Evolutionary conservation across 192 early-diverging fungal species (phyloP), one percentile per base, ranked within the genome.

Genomic region (Backusella tuberculispora): DNA sequence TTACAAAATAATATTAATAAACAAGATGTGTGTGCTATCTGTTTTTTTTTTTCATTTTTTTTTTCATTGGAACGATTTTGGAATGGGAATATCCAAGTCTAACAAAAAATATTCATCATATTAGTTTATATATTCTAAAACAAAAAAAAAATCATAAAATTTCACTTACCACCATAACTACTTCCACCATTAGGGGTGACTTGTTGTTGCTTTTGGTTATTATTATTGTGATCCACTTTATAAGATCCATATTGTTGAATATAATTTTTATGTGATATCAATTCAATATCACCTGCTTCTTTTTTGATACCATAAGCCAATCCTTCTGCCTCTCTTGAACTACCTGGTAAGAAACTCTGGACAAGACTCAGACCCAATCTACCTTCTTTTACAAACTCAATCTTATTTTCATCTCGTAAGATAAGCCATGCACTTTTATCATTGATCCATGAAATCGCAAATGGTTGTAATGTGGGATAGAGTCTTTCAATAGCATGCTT

Each of bases 391-490:
- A 72, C 82, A 3, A 75, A 47, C 9, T 66, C 73, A 34, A 80
- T 60, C 40, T 68, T 47, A 60, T 44, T 64, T 4, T 69, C 68
- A 71, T 79, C 71, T 29, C 78, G 81, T n/a, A 92, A 56, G 17
- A 78, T 85, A 13, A 94, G 41, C 78, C 84, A 88, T 12, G 88
- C 90, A 4, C 66, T 71, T 3, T 53, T 80, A 44, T 80, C 77
- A 45, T 88, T 82, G 24, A 88, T 70, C 87, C 89, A 90, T 2
- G 80, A 80, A 63, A 91, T 80, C 6, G 75, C 64, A 43, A 84
- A 73, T 1, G 82, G 79, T 37, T 84, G 84, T 8, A 88, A 66
- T n/a, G 80, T 72, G 15, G 67, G 63, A 71, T 87, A 88, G 4
- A 88, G 73, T 9, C 76, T 67, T 64, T 88, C 83, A 10, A 94